Base-by-base conservation (phyloP, 495 filamentous ascomycete genomes). In the Lasiosphaeria miniovina region DNA sequence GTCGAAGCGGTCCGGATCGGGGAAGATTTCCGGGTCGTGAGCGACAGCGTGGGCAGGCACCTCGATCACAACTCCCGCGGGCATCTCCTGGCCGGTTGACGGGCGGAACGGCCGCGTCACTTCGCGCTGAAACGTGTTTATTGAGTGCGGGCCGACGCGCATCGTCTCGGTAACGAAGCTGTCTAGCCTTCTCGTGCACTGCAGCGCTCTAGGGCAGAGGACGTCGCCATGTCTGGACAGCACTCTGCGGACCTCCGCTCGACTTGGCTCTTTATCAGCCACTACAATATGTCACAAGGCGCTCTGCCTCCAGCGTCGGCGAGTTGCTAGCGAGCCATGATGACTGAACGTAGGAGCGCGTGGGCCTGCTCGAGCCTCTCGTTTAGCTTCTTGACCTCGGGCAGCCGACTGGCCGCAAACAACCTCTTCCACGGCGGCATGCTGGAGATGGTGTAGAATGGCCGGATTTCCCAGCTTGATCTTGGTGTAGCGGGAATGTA, bases 171-270 rank as follows among this genome's bases (percentile, higher is more conserved):
- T 74, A 40, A 75, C 49, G 65, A 75, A 71, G 54, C 63, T 68
- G 59, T 75, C 72, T 33, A 73, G 41, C 43, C 69, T 73, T 55
- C 71, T 72, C 71, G 74, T 73, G 59, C 58, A 50, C 14, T 72
- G 69, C 6, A 75, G 58, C 6, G 68, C 71, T 0, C 52, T 14
- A 31, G 59, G 64, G 36, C 63, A 67, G 49, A 72, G 77, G 10
- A 56, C 57, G 51, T 65, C 68, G 50, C 64, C 45, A 56, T 72
- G 58, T 15, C 61, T 66, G 0, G 66, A 61, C 1, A 76, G 64
- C 8, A 71, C 67, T 5, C 56, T n/a, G 9, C 52, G 49, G 36
- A 86, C 74, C 62, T 89, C 86, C 36, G 80, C 58, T 70, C 64
- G 11, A 33, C 50, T 34, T 74, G 61, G 2, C 14, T 36, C 41